Evolutionary conservation across 495 filamentous ascomycete species (phyloP), one percentile per base, ranked within the genome.

Genomic region (Astrocystis sublimbata): DNA sequence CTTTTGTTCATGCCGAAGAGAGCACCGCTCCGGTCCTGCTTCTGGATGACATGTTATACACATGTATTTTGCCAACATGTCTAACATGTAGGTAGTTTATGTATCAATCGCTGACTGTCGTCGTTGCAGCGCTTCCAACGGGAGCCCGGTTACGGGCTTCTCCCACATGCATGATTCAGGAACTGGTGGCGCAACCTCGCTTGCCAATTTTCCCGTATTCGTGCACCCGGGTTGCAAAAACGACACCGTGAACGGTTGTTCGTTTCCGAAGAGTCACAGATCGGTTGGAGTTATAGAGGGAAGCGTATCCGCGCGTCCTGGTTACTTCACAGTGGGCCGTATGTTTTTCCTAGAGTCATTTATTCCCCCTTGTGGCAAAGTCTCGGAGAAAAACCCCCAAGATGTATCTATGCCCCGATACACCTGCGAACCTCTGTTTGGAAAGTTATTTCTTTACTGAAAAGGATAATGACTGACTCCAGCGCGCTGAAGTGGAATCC

Each of bases 121-220:
- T 19, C 12, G 26, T 87, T 1, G 9, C n/a, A 57, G 54, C 64
- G 82, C 88, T 7, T 81, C 79, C 15, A 87, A 89, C 66, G 81
- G 79, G 4, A 74, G 72, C 17, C 75, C 76, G 12, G 80, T 89
- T 35, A 83, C 80, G 0, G 88, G 88, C 0, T 89, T 90, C 66
- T 86, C 73, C 8, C 71, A 69, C 47, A 83, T 85, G 76, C 87
- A 90, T 70, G 87, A 89, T 65, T 84, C 80, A 35, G 87, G 87
- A 4, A 89, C 86, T 24, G 87, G 87, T 17, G 86, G 86, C 5
- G 73, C 80, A 6, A 79, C 86, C 13, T 87, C 84, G 5, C 71
- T 91, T 52, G 88, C 85, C 38, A 88, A 89, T 67, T 90, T 90
- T 61, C 85, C 88, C 4, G 76, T 90, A 0, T 90, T 91, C 60